Conservation (phyloP, 1,284 basidiomycete genomes). For the Cystobasidium slooffiae region DNA sequence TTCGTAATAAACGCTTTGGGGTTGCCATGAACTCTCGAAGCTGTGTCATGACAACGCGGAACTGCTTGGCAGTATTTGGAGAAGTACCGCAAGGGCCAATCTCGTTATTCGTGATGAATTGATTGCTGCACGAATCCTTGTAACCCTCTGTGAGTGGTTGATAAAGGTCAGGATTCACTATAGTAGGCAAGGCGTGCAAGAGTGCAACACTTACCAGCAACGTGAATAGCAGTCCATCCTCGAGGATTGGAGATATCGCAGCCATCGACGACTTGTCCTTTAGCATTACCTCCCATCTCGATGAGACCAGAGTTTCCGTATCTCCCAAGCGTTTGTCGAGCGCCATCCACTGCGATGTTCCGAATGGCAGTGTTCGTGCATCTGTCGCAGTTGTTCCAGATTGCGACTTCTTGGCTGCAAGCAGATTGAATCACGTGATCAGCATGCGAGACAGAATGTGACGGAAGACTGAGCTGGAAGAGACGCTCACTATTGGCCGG, state of each 20-base stretch:
- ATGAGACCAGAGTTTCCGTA: slow-evolving; percentile 55
- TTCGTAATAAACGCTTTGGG: slow-evolving; percentile 7
- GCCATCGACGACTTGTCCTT: slow-evolving; percentile 48
- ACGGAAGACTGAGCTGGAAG: not conserved
- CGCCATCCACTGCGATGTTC: slow-evolving; percentile 57
- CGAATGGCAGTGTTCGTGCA: slow-evolving; percentile 49
- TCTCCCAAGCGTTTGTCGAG: slow-evolving; percentile 53
- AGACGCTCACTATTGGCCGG: slow-evolving; percentile 48
- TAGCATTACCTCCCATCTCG: slow-evolving; percentile 57
- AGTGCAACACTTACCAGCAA: slow-evolving; percentile 44
- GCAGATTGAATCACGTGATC: slow-evolving; percentile 1
- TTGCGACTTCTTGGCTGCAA: slow-evolving; percentile 50
- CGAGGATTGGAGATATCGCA: slow-evolving; percentile 50
- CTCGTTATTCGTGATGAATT: slow-evolving; percentile 49
- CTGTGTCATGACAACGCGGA: slow-evolving; percentile 24
- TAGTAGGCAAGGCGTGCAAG: not conserved
- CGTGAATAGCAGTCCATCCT: slow-evolving; percentile 51
- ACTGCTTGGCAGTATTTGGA: slow-evolving; percentile 47
- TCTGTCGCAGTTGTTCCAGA: slow-evolving; percentile 50
- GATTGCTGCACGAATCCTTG: slow-evolving; percentile 45
- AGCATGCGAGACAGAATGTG: not conserved
- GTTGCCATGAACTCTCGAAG: slow-evolving; percentile 25
- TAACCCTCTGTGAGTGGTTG: slow-evolving; percentile 44
- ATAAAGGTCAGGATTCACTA: not conserved
- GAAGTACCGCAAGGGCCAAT: slow-evolving; percentile 51